These are phyloP conservation scores for Saturnispora mendoncae DNA, from an alignment of 805 yeast species.

Conservation along the genomic window DNA sequence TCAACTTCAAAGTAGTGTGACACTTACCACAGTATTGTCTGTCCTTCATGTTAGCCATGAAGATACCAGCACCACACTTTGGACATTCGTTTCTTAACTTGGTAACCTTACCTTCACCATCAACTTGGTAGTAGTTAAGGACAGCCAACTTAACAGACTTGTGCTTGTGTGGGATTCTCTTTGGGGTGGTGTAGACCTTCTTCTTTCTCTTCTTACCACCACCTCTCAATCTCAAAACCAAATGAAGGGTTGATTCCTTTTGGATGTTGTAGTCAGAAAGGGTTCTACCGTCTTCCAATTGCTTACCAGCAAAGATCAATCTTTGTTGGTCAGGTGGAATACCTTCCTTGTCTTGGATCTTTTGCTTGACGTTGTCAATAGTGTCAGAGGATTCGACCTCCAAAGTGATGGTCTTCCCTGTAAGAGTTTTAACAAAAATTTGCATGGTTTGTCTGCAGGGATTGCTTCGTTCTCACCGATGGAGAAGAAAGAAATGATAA, in stretches of 20 bases:
- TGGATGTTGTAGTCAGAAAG: slow-evolving; percentile 96
- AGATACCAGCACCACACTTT: slow-evolving; percentile 97
- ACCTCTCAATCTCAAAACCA: slow-evolving; percentile 97
- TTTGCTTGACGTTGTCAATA: slow-evolving; percentile 91
- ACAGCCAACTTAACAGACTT: slow-evolving; percentile 99
- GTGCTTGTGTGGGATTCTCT: slow-evolving; percentile 99
- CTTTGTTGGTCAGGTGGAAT: slow-evolving; percentile 98
- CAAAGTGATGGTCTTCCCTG: slow-evolving; percentile 67
- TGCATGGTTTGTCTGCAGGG: slow-evolving; percentile 68
- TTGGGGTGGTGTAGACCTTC: slow-evolving; percentile 99
- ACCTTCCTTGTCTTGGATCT: slow-evolving; percentile 96
- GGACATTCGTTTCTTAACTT: slow-evolving; percentile 99
- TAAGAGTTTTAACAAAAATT: slow-evolving; percentile 47
- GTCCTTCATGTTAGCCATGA: slow-evolving; percentile 98
- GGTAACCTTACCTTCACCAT: slow-evolving; percentile 96
- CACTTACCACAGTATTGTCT: slow-evolving; percentile 99
- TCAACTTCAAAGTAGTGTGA: slow-evolving; percentile 80
- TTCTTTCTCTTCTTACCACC: slow-evolving; percentile 99
- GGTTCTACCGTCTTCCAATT: slow-evolving; percentile 94
- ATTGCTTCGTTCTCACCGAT: slow-evolving; percentile 61
- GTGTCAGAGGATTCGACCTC: slow-evolving; percentile 98
- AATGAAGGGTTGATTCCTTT: slow-evolving; percentile 93
- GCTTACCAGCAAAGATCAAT: slow-evolving; percentile 96
- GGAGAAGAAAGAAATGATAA: background rate
- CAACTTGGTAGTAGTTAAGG: slow-evolving; percentile 98